A percentile compares a stretch with the other conserved stretches of the same genome.
phyloP scores from a whole-genome alignment of 2,329 filamentous ascomycete genomes.

The Hymenoscyphus fructigenus region DNA sequence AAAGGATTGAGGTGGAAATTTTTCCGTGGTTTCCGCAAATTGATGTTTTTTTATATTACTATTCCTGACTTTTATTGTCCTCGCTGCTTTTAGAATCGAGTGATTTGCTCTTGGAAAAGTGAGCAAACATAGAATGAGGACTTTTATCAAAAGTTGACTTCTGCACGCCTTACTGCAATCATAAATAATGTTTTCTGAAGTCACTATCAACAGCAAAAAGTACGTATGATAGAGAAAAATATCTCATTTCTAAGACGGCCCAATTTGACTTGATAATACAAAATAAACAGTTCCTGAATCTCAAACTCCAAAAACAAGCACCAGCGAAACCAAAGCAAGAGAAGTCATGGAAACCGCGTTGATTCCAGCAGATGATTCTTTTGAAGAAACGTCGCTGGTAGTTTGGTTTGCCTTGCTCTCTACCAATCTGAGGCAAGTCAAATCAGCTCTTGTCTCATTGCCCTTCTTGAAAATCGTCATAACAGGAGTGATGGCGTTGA shows the following conservation, averaged over 20 bases:
- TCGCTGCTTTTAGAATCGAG: not conserved
- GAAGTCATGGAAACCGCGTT: not conserved
- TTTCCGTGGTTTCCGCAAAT: not conserved
- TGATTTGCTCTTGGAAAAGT: too few species aligned
- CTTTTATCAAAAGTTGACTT: not conserved
- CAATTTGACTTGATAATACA: not conserved
- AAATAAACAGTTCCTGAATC: not conserved
- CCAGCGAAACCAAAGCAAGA: not conserved
- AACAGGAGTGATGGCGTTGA: not conserved
- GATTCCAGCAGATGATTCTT: not conserved
- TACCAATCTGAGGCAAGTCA: constrained; percentile 4
- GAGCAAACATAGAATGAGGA: too few species aligned
- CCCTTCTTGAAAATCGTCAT: constrained; percentile 5
- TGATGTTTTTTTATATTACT: not conserved
- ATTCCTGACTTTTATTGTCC: not conserved
- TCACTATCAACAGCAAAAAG: too few species aligned
- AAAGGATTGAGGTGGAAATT: not conserved
- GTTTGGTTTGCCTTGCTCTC: constrained; percentile 5
- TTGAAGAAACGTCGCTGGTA: not conserved
- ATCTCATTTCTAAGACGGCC: too few species aligned
- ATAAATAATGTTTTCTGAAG: too few species aligned
- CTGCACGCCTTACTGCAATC: too few species aligned
- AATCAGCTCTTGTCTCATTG: constrained; percentile 5
- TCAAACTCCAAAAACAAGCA: not conserved
- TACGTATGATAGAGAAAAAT: too few species aligned